Conservation (phyloP, 2,329 filamentous ascomycete genomes). For the Elsinoe australis region DNA sequence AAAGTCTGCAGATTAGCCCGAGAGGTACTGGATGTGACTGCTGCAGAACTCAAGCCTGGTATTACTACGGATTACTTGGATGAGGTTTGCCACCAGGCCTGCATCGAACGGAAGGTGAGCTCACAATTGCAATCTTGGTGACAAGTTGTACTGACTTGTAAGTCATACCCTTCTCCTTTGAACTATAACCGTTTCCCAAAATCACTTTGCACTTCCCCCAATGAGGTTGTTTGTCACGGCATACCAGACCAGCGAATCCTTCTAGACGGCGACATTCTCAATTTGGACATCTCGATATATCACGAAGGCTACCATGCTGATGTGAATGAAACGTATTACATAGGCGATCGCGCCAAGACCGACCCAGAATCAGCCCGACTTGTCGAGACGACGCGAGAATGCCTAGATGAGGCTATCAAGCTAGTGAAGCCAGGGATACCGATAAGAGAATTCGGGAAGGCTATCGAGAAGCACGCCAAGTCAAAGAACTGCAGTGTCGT, state of each 20-base stretch:
- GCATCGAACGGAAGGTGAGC: constrained; percentile 82
- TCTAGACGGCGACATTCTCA: constrained; percentile 88
- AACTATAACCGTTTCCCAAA: constrained; percentile 97
- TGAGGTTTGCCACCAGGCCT: constrained; percentile 87
- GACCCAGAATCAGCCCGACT: constrained; percentile 83
- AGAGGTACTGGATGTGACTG: constrained; percentile 88
- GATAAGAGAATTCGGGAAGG: constrained; percentile 85
- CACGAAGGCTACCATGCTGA: constrained; percentile 93
- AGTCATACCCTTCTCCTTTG: constrained; percentile 87
- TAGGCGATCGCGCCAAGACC: constrained; percentile 75
- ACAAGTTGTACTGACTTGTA: constrained; percentile 31
- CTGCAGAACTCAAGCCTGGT: constrained; percentile 71
- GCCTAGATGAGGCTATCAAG: constrained; percentile 80
- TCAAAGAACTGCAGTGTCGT: constrained; percentile 77
- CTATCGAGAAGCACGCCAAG: constrained; percentile 93
- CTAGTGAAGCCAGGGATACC: constrained; percentile 86
- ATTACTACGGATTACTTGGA: constrained; percentile 94
- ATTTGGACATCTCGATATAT: constrained; percentile 91
- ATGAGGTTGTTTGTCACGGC: constrained; percentile 97
- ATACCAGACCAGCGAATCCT: constrained; percentile 87
- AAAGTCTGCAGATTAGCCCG: constrained; percentile 83
- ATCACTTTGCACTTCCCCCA: constrained; percentile 89
- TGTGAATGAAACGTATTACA: constrained; percentile 96
- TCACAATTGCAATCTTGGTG: constrained; percentile 13
- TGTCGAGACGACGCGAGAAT: constrained; percentile 85